Evolutionary conservation across 768 basidiomycete species (phyloP), one percentile per base, ranked within the genome.

Genomic region (Sarcodon aspratus): DNA sequence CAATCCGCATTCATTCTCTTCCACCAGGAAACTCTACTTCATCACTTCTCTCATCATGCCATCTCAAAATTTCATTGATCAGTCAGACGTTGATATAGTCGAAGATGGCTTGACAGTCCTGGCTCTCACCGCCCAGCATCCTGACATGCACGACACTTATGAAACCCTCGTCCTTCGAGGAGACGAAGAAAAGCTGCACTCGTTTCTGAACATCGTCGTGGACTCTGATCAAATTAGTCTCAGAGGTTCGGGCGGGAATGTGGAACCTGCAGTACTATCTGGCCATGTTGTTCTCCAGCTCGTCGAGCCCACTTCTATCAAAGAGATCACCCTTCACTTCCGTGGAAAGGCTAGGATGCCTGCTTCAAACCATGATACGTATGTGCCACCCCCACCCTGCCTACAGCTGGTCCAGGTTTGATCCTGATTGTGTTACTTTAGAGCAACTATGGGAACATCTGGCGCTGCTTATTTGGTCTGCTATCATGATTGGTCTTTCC

Each of bases 401-500:
- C 5, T 27, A 27, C 21, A 27, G 3, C 21, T 27, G 21, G 21
- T 34, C 45, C 17, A 17, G 32, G 13, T 38, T 15, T 33, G 31
- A 35, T 7, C 15, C 11, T 13, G 40, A 10, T 13, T 42, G 13
- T 13, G 17, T 42, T 2, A 42, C 45, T 27, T 27, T 42, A 76
- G 73, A 7, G 55, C 72, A 18, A 63, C 71, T 27, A 61, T 74
- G 52, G 75, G 67, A 59, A 63, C 64, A 38, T 67, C 75, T 0
- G 66, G 69, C 9, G 62, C 76, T 50, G 77, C 74, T 13, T 84
- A 80, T 58, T 68, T 76, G 38, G 65, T 93, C 38, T 85, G 84
- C 63, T 77, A 76, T 50, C 89, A 94, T 59, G 87, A 92, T 53
- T 94, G 90, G 92, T 85, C 87, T 12, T 94, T 96, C 69, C 80